Evolutionary conservation across 2,329 filamentous ascomycete genomes (phyloP), one percentile per base, ranked within the genome.

Genomic region (Didymella keratinophila): DNA sequence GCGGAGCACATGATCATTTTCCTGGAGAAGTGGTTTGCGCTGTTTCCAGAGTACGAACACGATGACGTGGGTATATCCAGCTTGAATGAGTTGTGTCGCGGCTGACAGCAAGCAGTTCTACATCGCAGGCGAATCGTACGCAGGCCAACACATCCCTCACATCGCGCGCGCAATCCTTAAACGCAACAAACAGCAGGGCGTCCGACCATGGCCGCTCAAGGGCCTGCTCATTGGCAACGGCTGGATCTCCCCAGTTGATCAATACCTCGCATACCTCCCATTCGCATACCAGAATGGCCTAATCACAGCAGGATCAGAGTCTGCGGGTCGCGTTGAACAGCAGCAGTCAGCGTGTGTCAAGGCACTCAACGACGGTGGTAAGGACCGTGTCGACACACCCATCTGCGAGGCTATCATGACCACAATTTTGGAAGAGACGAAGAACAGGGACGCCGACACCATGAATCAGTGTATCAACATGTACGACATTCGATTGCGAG

Each of bases 81-180:
- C 9, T 23, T 14, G 39, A 43, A 21, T 14, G 14, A n/a, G 8
- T n/a, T n/a, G n/a, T 34, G 18, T 21, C 12, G 1, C 50, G 14
- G 45, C 69, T 71, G 56, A 71, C 64, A 61, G 18, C 48, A 16
- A 10, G 9, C 71, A 98, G 93, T 80, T 99, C 20, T 99, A 97
- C 77, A 84, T 99, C 64, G 91, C 94, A 1, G 95, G 96, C 68
- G 95, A 99, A 80, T 99, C 94, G 0, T 99, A 93, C 74, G 95
- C 95, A 5, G 95, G 95, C 43, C 95, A 98, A 74, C 89, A 98
- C 78, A 98, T 99, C 61, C 95, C 95, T 1, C 97, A 99, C 76
- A 95, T 99, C 64, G 91, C 93, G n/a, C 89, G 89, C 71, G 90
- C 90, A 20, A 96, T 99, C 54, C 82, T 97, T 57, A 88, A 93